Base-by-base conservation (phyloP, 306 rosid genomes). In the Parietaria judaica region DNA sequence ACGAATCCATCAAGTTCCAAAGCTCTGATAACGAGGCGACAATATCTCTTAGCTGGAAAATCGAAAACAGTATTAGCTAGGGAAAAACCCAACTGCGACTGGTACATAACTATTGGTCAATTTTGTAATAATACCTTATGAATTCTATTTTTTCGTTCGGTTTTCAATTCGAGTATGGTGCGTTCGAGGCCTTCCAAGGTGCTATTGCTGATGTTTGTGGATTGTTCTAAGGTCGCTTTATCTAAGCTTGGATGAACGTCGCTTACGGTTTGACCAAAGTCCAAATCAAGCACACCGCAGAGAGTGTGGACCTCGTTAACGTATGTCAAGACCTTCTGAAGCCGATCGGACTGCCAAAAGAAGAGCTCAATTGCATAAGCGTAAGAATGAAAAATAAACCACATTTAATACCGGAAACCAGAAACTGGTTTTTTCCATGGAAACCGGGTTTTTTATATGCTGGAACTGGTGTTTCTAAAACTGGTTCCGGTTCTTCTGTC, bases 1-100 rank as follows among this genome's bases (percentile, higher is more conserved):
- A 76, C 0, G 98, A 80, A 78, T 92, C 98, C 98, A 92, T 92
- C 90, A 92, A 92, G 76, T 82, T 88, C 96, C 96, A 92, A 62
- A 92, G 95, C 49, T 92, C 98, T 65, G 74, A 82, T 53, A 92
- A 70, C 57, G 85, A 67, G 13, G 81, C 66, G 9, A 82, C 82
- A 69, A 82, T 57, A 69, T 86, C 94, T 79, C 80, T 88, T 74
- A 92, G 74, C 98, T 92, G 95, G 80, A 86, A 69, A 9, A 71
- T 70, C 11, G 48, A 13, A 63, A 71, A 45, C 52, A 31, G 64
- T n/a, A n/a, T 61, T 23, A 45, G 11, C 39, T 51, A 17, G 47
- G 49, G 8, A 51, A 64, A 74, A 59, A n/a, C n/a, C n/a, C n/a
- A n/a, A n/a, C n/a, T n/a, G n/a, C n/a, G n/a, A n/a, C n/a, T n/a